These are phyloP conservation scores for Epichloe glyceriae DNA, from an alignment of 2,329 filamentous ascomycete genomes.

Conservation along the genomic window DNA sequence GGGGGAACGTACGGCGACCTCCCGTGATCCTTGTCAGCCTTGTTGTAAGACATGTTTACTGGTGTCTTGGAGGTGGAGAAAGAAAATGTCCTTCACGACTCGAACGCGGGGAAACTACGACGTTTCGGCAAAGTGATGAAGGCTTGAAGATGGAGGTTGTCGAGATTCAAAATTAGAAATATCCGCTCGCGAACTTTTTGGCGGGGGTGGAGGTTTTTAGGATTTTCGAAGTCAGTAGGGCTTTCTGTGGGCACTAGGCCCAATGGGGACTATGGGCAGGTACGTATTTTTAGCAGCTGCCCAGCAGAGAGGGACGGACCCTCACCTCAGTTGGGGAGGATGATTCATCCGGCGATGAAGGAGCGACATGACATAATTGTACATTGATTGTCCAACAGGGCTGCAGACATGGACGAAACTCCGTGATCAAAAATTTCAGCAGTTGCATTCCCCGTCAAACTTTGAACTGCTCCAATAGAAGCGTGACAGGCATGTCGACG, in stretches of 20 bases:
- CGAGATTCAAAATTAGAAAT: background rate
- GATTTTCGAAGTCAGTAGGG: constrained; percentile 6
- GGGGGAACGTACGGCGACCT: constrained; percentile 56
- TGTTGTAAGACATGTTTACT: constrained; percentile 80
- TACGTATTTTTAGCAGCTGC: constrained; percentile 5
- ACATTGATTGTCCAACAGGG: background rate
- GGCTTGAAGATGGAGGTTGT: constrained; percentile 17
- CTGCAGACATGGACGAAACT: background rate
- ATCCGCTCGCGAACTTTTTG: constrained; percentile 5
- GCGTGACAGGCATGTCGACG: constrained; percentile 9
- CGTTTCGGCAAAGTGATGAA: constrained; percentile 76
- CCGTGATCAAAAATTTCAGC: background rate
- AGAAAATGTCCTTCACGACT: constrained; percentile 59
- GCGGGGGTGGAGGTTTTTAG: constrained; percentile 6
- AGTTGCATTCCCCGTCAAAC: background rate
- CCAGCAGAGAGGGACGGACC: too few species aligned
- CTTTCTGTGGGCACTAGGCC: constrained; percentile 12
- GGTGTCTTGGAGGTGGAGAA: constrained; percentile 7
- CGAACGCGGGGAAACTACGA: constrained; percentile 42
- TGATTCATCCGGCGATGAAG: constrained; percentile 10
- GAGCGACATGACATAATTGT: background rate
- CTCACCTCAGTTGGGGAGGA: background rate
- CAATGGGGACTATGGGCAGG: background rate
- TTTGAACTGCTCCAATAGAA: constrained; percentile 14
- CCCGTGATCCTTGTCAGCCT: constrained; percentile 89